Evolutionary conservation across 331 rosid species (phyloP).

Genomic region (Quercus tomentella): DNA sequence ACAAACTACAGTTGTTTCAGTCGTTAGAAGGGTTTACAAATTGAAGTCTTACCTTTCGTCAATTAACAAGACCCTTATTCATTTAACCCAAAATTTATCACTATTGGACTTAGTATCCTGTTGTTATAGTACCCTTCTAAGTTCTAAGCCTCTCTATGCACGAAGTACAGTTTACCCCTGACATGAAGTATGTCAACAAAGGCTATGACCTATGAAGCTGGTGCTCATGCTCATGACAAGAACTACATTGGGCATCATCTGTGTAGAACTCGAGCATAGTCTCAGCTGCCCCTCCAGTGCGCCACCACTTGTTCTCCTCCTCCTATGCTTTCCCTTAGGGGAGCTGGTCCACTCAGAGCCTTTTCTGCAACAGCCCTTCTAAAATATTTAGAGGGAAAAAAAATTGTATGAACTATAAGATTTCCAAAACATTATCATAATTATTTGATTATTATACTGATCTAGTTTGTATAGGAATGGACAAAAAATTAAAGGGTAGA

Average conservation of each 20-base stretch:
- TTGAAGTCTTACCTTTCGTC: constrained; percentile 1
- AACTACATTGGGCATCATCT: constrained; percentile 89
- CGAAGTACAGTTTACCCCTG: constrained; percentile 79
- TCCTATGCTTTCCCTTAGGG: constrained; percentile 89
- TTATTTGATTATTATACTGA: too few relatives aligned
- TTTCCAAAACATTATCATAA: too few relatives aligned
- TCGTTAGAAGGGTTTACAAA: background rate
- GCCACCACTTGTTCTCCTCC: constrained; percentile 59
- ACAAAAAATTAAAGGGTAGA: too few relatives aligned
- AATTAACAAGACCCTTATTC: too few relatives aligned
- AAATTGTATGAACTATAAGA: too few relatives aligned
- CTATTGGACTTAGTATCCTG: background rate
- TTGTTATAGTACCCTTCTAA: too few relatives aligned
- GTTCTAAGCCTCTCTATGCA: constrained; percentile 5
- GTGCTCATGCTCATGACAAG: constrained; percentile 75
- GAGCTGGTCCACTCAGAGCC: constrained; percentile 80
- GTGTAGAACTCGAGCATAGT: constrained; percentile 96
- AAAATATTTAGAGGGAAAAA: background rate
- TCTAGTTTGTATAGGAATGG: too few relatives aligned
- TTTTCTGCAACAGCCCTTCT: constrained; percentile 46
- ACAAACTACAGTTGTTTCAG: background rate
- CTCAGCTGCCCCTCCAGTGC: constrained; percentile 86
- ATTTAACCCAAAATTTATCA: constrained; percentile 12
- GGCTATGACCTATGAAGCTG: constrained; percentile 60
- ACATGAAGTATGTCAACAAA: constrained; percentile 93